Base-by-base conservation (phyloP, 129 eudicot genomes). In the Rutidosis leptorrhynchoides region DNA sequence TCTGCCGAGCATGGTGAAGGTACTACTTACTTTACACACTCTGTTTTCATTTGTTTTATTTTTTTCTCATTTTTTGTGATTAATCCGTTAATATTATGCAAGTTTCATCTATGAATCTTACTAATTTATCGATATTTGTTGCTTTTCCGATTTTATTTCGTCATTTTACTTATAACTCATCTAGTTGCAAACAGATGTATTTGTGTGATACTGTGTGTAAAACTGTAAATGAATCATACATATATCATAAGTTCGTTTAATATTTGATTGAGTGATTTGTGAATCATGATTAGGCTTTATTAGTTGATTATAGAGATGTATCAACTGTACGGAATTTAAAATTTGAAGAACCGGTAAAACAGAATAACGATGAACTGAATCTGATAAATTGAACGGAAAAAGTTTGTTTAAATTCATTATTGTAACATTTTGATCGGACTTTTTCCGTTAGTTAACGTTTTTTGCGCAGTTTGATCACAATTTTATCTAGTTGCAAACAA, bases 361-460 rank as follows among this genome's bases (percentile, higher is more conserved):
- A 37, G 45, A 2, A 10, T 9, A 2, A 37, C 16, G 45, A 2
- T 0, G 14, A 37, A 37, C 45, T 9, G 4, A 10, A 2, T 37
- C 12, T 0, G 4, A 37, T 37, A 9, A 37, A 37, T 42, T 28
- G 24, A 70, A 8, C 37, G 45, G 12, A 11, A 37, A 2, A 43
- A 43, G 11, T 17, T 60, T 35, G 45, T 33, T 72, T 35, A 27
- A 61, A 35, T 72, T 9, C 19, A 29, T 62, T 17, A 33, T 63
- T 6, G 7, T 35, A 62, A 14, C 56, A 24, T 25, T 25, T 35
- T 56, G 12, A 53, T 69, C 12, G 3, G 37, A 9, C 45, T 37
- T 37, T 32, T 20, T 35, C 42, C 33, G 55, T 55, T 11, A 37
- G 45, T 10, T 37, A 37, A 37, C 3, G 64, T 12, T 21, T 67